These are phyloP conservation scores for Tephrocybe rancida DNA, from an alignment of 768 basidiomycete genomes.

Conservation along the genomic window DNA sequence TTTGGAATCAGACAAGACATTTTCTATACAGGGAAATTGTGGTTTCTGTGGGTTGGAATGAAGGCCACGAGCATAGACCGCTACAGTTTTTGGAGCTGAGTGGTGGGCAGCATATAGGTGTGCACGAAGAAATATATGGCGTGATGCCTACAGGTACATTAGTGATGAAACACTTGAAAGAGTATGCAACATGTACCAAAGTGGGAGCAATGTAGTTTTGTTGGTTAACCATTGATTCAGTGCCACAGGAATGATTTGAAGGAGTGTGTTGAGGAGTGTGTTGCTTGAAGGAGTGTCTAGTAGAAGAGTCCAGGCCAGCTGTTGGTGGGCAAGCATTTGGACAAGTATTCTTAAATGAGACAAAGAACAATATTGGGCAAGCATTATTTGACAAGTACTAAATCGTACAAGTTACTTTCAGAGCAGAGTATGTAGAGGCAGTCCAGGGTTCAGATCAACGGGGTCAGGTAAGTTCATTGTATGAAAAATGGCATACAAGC, in stretches of 20 bases:
- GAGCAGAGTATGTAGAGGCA: no score
- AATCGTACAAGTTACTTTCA: no score
- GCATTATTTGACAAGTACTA: no score
- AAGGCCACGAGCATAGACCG: background rate
- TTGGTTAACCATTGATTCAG: background rate
- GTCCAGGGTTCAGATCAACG: no score
- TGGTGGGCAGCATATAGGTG: background rate
- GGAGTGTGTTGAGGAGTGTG: background rate
- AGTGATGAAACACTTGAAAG: background rate
- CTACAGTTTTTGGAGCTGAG: background rate
- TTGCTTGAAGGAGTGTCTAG: no score
- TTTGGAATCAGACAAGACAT: background rate
- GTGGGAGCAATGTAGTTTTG: background rate
- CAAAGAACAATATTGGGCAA: no score
- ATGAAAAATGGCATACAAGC: no score
- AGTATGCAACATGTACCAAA: background rate
- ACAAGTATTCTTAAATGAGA: no score
- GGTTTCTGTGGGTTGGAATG: background rate
- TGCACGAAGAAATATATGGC: background rate
- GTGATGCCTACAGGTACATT: background rate
- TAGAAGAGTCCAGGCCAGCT: no score
- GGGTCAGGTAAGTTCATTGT: no score
- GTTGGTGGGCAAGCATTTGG: no score
- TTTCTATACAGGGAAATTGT: background rate
- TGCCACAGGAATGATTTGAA: no score